Percentiles rank a stretch among this genome's conserved stretches.
These are phyloP conservation scores for Aphanomyces cochlioides DNA, from an alignment of 352 stramenopile species.

Conservation along the genomic window DNA sequence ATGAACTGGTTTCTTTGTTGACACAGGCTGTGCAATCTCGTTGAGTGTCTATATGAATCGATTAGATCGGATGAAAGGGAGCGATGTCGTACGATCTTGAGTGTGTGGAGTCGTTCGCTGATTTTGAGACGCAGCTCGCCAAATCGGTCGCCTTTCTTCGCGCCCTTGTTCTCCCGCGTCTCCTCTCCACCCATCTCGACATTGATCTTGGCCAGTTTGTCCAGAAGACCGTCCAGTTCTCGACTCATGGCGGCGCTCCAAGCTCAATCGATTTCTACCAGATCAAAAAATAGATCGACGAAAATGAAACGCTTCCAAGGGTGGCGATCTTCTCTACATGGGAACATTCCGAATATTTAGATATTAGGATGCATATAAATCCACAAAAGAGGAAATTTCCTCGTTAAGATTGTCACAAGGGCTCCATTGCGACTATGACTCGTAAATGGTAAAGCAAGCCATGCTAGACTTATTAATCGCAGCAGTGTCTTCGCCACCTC, in stretches of 20 bases:
- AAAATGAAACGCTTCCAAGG: slow-evolving; percentile 14
- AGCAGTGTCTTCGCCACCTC: no score
- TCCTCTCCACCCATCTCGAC: slow-evolving; percentile 75
- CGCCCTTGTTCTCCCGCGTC: slow-evolving; percentile 59
- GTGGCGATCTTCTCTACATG: background rate
- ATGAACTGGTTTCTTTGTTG: slow-evolving; percentile 60
- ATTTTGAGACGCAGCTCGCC: slow-evolving; percentile 79
- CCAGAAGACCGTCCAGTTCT: slow-evolving; percentile 70
- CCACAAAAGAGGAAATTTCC: no score
- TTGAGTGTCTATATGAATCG: slow-evolving; percentile 50
- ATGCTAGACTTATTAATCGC: no score
- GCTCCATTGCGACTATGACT: no score
- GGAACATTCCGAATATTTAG: background rate
- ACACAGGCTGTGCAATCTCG: slow-evolving; percentile 50
- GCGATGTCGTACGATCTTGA: slow-evolving; percentile 58
- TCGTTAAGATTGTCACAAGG: no score
- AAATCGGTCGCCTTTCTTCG: slow-evolving; percentile 65
- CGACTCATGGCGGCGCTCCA: slow-evolving; percentile 13
- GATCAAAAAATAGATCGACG: slow-evolving; percentile 17
- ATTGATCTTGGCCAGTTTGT: slow-evolving; percentile 73
- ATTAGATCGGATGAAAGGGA: background rate
- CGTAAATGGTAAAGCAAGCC: no score
- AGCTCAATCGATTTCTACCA: background rate
- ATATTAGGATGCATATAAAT: no score
- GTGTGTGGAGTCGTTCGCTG: slow-evolving; percentile 63